Evolutionary conservation across 352 stramenopile species (phyloP), one percentile per base, ranked within the genome.

Genomic region (Thalassiosira livingstoniorum): DNA sequence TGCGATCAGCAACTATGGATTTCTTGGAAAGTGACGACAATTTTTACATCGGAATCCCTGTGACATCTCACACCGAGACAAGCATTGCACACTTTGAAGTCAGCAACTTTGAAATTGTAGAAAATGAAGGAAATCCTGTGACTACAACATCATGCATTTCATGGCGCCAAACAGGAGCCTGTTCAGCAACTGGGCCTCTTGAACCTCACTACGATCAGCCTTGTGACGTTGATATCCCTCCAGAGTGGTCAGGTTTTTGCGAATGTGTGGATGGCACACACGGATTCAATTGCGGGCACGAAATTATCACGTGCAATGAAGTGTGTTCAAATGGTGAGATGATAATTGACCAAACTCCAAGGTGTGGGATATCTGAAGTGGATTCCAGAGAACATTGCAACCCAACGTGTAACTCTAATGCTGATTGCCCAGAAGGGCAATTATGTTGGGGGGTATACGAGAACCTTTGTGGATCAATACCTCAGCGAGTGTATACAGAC

Each of bases 401-500:
- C 27, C 15, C 7, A 10, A 60, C 7, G 11, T 72, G 63, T 32
- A 32, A 29, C 11, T 72, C 63, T 15, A 25, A 10, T 43, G 39
- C 5, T 27, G 63, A 72, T 60, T 72, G 63, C 34, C 37, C 15
- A 29, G n/a, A 25, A 31, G 39, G 63, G 18, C 31, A 72, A 72
- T 72, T 25, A 42, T 72, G 63, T 27, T 72, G 63, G 63, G 63
- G 63, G 29, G 29, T 72, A 4, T 23, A 60, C 31, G 43, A 37
- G 21, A 72, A 72, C 29, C 60, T 61, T 25, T 72, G 63, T 25
- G 63, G 39, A 21, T 72, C 63, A n/a, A 72, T 72, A 11, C 51
- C 63, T 13, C 58, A 72, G 31, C 15, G 23, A n/a, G 60, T 35
- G 4, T 72, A 61, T 39, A 18, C 27, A 23, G 60, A 72, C 34